Evolutionary conservation across 495 filamentous ascomycete genomes (phyloP), one percentile per base, ranked within the genome.

Genomic region (Immersiella caudata): DNA sequence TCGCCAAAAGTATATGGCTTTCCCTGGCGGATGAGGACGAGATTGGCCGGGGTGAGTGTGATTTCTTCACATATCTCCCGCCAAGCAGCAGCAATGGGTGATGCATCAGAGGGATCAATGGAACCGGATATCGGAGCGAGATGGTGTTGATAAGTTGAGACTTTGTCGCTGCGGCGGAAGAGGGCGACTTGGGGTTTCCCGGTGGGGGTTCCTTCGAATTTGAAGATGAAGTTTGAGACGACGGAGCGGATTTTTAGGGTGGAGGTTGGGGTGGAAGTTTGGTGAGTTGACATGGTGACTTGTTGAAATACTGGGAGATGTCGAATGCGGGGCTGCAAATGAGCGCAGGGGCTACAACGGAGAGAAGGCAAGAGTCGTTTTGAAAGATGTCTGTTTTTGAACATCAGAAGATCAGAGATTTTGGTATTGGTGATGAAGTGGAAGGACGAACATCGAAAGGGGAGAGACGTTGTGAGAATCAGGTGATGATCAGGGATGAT

Each of bases 61-160:
- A 89, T 91, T 70, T 91, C 89, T 76, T 91, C 89, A 4, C 69
- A 62, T 16, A 91, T 75, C 71, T 90, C 88, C 22, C 89, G 84
- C 80, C 84, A 85, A 55, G 89, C 89, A 0, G 88, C 81, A 1
- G 76, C 71, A 21, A 87, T 67, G 0, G 88, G 83, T 9, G 73
- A 78, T 0, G 75, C 64, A 68, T 91, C 89, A 2, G 70, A 62
- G 14, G 72, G 14, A 3, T 87, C 82, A 67, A 91, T 85, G 55
- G 76, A 81, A 40, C 89, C 89, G 2, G 86, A 85, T n/a, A 89
- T 87, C 0, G 87, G 83, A 4, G 84, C 88, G 26, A 85, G 76
- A 66, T 81, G 82, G 67, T 87, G 78, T 80, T 70, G 79, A 69
- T 89, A 89, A 16, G 86, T 88, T 9, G 76, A 77, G 9, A 89